Evolutionary conservation across 2,329 filamentous ascomycete genomes (phyloP).

Genomic region (Trichocomaceae sp.): DNA sequence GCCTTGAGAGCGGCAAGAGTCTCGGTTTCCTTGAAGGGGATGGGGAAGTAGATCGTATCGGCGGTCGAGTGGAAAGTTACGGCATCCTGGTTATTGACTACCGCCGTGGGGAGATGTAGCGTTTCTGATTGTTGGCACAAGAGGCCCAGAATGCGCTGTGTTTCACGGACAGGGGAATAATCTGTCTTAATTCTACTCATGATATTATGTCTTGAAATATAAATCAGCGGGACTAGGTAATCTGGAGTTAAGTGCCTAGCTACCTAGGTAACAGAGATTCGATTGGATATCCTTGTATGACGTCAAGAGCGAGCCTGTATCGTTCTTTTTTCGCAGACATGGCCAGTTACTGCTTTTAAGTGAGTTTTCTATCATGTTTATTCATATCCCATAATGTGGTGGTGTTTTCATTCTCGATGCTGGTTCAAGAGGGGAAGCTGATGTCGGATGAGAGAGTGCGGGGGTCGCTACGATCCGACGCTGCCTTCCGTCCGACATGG

Average conservation of each 20-base stretch:
- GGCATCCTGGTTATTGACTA: conserved; percentile 25
- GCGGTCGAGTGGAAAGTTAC: conserved; percentile 33
- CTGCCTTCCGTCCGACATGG: not conserved
- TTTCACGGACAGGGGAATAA: conserved; percentile 32
- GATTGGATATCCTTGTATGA: too few relatives aligned
- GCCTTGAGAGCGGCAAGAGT: conserved; percentile 52
- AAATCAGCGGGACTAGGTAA: too few relatives aligned
- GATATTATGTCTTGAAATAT: too few relatives aligned
- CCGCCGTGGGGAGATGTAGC: conserved; percentile 27
- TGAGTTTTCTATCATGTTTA: not conserved
- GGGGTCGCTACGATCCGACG: conserved; percentile 2
- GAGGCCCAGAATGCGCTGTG: conserved; percentile 31
- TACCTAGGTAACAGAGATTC: not conserved
- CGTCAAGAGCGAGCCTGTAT: not conserved
- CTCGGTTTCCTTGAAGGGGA: conserved; percentile 49
- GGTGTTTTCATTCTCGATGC: not conserved
- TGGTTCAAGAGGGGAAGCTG: conserved; percentile 2
- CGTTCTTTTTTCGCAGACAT: not conserved
- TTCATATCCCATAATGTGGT: not conserved
- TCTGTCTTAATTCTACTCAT: conserved; percentile 14
- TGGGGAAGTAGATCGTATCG: conserved; percentile 35
- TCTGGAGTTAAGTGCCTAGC: too few relatives aligned
- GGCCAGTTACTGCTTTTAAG: not conserved
- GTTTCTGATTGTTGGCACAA: conserved; percentile 31
- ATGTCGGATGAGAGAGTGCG: conserved; percentile 6